Evolutionary conservation across 164 flowering plant genomes (phyloP), one percentile per base, ranked within the genome.

Genomic region (Warburgia ugandensis): DNA sequence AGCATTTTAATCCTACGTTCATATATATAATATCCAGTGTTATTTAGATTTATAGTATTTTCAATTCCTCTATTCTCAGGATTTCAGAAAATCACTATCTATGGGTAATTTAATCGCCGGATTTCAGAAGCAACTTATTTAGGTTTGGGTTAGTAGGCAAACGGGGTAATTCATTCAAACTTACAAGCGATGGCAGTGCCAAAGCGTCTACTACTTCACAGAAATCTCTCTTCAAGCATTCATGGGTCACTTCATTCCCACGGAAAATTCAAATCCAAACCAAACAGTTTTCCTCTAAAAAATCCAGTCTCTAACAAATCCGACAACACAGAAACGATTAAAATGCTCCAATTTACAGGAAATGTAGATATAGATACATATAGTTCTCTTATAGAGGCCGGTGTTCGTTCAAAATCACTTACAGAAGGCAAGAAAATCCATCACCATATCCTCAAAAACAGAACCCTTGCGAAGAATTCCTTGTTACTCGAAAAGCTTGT

Each of bases 341-440:
- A 45, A 10, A 21, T 23, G 29, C 29, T 48, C 2, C 56, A 67
- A 21, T 14, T 46, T 16, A 14, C 55, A 25, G 27, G 20, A 23
- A 56, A 45, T 5, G 48, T 46, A 19, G 48, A 47, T 14, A 46
- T 43, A 3, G 52, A 59, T 46, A 17, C 48, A 17, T 69, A 61
- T 22, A 20, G 39, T 30, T 59, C 47, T 28, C 61, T 70, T 46
- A 68, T 82, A 4, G 77, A 83, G 30, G 26, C 69, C 38, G 77
- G 81, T 52, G 66, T 66, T 27, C 61, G 47, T 47, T 70, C 71
- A 1, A 77, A 73, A 58, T 72, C 79, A 0, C 67, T 83, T 5
- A 53, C 23, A 4, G 52, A 64, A 40, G 86, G 71, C 29, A 68
- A 72, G 58, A 53, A 22, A 59, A 60, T 80, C 55, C 86, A 83